Conservation (phyloP, 2,329 filamentous ascomycete genomes). For the Thelonectria olida region DNA sequence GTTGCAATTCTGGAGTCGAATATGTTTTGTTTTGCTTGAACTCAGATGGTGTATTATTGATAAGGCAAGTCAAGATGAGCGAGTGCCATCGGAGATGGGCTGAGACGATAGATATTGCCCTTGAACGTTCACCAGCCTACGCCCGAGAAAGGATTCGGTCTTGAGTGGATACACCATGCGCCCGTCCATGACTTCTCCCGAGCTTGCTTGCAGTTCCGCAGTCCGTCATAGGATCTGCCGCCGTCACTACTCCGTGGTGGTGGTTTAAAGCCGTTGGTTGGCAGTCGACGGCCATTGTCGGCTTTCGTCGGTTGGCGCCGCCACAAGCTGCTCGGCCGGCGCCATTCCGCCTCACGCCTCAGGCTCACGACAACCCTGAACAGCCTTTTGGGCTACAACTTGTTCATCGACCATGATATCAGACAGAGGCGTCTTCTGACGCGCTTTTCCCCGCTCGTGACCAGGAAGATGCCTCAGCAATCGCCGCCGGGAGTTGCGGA, state of each 20-base stretch:
- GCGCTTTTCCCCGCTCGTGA: slow-evolving; percentile 36
- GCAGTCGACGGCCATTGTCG: slow-evolving; percentile 48
- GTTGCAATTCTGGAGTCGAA: not conserved
- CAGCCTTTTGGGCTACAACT: not conserved
- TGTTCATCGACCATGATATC: slow-evolving; percentile 38
- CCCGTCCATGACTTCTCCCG: not conserved
- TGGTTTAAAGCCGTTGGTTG: slow-evolving; percentile 21
- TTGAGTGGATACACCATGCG: not conserved
- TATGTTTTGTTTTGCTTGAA: slow-evolving; percentile 7
- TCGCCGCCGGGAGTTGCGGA: slow-evolving; percentile 23
- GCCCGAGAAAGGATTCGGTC: not conserved
- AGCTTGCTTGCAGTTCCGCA: slow-evolving; percentile 21
- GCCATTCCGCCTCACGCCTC: slow-evolving; percentile 37
- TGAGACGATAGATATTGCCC: slow-evolving; percentile 11
- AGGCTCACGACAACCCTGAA: slow-evolving; percentile 17
- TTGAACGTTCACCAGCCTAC: not conserved
- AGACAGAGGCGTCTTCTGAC: slow-evolving; percentile 34
- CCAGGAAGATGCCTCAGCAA: slow-evolving; percentile 27
- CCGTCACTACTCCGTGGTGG: slow-evolving; percentile 4
- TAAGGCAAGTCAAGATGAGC: not conserved
- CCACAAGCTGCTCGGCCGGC: slow-evolving; percentile 39
- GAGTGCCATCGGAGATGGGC: slow-evolving; percentile 1
- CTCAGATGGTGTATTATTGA: slow-evolving; percentile 11
- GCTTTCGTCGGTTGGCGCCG: slow-evolving; percentile 52
- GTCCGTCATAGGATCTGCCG: slow-evolving; percentile 21